Evolutionary conservation across 768 basidiomycete species (phyloP), one percentile per base, ranked within the genome.

Genomic region (Kwoniella botswanensis): DNA sequence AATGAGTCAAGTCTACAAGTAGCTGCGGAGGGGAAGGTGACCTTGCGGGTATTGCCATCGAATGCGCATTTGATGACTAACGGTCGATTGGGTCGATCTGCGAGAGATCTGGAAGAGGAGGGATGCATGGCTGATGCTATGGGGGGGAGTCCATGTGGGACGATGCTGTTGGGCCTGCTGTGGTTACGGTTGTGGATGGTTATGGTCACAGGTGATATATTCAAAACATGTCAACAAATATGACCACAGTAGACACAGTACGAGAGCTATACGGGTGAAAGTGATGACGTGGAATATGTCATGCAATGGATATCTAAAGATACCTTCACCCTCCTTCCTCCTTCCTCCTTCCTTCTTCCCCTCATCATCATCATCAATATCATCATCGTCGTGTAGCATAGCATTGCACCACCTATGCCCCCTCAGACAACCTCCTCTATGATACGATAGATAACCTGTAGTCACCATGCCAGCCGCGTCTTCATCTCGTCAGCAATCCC

Each of bases 1-100:
- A 97, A 86, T 22, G 90, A 85, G 65, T 91, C 89, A 77, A 90
- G 92, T 2, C 89, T 89, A 81, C 93, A 95, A 67, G 90, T 91
- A 42, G 89, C 87, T 42, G 93, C 92, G 18, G 91, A 91, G 17
- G 86, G 86, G 82, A 94, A 97, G 18, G 87, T 90, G 71, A 97
- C 91, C 75, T 90, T 86, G 82, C 93, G 91, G 76, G 88, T 88
- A 79, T 86, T 88, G 60, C 88, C 85, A 76, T 93, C 91, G 84
- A 91, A 91, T 9, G 88, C 87, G 84, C 93, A 94, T 85, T 92
- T 93, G 52, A 97, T 90, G 67, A 91, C 87, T 29, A 97, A 86
- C 1, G 91, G 89, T 76, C 89, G 89, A 82, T 93, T 91, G 43
- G 92, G 91, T 35, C 89, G 87, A 41, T 79, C 80, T 22, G 65